Evolutionary conservation across 805 yeast species (phyloP).

Genomic region (Candida taoyuanica): DNA sequence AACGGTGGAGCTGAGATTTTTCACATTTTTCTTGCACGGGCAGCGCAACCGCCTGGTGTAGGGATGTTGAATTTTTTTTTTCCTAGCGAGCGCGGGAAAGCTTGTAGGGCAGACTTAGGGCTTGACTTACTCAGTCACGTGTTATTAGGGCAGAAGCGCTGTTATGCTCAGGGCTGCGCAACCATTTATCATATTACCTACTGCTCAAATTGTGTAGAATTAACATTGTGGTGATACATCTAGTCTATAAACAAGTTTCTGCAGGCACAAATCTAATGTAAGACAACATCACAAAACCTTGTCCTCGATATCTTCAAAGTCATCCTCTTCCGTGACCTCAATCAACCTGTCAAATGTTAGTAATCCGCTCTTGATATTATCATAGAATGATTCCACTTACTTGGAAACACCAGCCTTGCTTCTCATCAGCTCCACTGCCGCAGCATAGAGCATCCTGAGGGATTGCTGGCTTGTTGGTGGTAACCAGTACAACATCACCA

Average conservation of each 20-base stretch:
- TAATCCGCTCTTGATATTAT: neutral
- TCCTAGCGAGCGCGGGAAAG: no score
- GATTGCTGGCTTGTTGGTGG: conserved; percentile 85
- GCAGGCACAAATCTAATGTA: no score
- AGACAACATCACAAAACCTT: conserved; percentile 14
- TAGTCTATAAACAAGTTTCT: no score
- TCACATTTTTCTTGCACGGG: conserved; percentile 11
- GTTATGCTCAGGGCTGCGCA: conserved; percentile 1
- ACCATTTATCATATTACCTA: no score
- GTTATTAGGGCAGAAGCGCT: conserved; percentile 1
- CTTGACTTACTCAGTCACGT: conserved; percentile 1
- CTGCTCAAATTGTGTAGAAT: no score
- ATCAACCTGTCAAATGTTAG: conserved; percentile 40
- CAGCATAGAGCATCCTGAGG: conserved; percentile 84
- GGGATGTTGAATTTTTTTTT: no score
- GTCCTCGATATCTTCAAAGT: conserved; percentile 53
- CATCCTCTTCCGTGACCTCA: conserved; percentile 65
- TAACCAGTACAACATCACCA: conserved; percentile 79
- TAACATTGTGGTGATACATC: no score
- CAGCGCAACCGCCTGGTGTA: no score
- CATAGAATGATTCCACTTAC: conserved; percentile 16
- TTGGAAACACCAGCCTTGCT: conserved; percentile 41
- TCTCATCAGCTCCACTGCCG: conserved; percentile 77
- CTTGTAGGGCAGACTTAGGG: neutral
- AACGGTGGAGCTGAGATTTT: conserved; percentile 11